Evolutionary conservation across 169 alveolate species (phyloP).

Genomic region (Cryptosporidium ryanae): DNA sequence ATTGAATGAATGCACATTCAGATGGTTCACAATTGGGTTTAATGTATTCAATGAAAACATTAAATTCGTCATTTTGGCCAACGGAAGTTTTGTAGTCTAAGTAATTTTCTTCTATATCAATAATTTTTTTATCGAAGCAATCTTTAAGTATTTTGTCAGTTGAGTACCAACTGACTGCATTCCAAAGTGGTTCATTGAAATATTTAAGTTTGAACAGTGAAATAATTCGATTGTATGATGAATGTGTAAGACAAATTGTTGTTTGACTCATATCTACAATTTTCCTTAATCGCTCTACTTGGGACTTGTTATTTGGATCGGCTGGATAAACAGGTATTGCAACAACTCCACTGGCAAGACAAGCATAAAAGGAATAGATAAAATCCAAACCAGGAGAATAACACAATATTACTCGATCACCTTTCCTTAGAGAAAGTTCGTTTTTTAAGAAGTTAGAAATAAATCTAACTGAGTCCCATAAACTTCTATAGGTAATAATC

Average conservation of each 20-base stretch:
- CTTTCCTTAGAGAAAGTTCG: slow-evolving; percentile 31
- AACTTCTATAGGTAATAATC: slow-evolving; percentile 21
- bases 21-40: slow-evolving; percentile 56
- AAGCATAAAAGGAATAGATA: slow-evolving; percentile 74
- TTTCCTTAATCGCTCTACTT: slow-evolving; percentile 56
- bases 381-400: slow-evolving; percentile 80
- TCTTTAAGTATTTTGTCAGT: slow-evolving; percentile 59
- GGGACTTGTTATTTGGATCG: slow-evolving; percentile 66
- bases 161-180: slow-evolving; percentile 40
- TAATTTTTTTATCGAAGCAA: slow-evolving; percentile 1
- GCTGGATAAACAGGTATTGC: slow-evolving; percentile 80
- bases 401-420: slow-evolving; percentile 73
- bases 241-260: slow-evolving; percentile 39
- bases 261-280: slow-evolving; percentile 68
- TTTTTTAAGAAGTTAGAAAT: slow-evolving; percentile 44
- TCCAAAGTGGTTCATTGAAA: slow-evolving; percentile 73
- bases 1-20: slow-evolving; percentile 76
- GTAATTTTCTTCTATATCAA: slow-evolving; percentile 2
- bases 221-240: slow-evolving; percentile 50
- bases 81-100: background rate
- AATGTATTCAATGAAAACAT: background rate
- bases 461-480: slow-evolving; percentile 39
- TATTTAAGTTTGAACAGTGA: slow-evolving; percentile 53
- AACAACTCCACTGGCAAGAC: slow-evolving; percentile 72
- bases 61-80: background rate